phyloP scores from a whole-genome alignment of 345 rosid species.

The Eucalyptus marginata region DNA sequence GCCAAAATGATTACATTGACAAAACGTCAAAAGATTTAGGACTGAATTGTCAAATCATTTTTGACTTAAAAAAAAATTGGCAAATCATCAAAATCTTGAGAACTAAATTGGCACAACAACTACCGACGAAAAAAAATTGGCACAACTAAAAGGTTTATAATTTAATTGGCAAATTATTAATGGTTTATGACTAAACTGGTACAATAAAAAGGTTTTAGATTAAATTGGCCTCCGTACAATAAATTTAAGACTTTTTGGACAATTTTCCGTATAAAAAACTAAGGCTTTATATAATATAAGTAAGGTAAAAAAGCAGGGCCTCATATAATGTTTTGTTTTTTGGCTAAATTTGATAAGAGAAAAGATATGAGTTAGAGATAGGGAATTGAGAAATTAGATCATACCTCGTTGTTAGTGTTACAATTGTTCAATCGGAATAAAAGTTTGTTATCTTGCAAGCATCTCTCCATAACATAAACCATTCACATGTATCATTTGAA shows the following conservation, averaged over 20 bases:
- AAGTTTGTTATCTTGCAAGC: not conserved
- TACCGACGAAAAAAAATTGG: too few species aligned
- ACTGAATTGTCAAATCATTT: too few species aligned
- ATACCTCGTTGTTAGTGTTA: not conserved
- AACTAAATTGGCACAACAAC: not conserved
- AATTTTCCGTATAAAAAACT: not conserved
- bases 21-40: too few species aligned
- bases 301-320: not conserved
- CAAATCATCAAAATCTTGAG: too few species aligned
- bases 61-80: too few species aligned
- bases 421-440: not conserved
- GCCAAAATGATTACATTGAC: not conserved
- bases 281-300: not conserved
- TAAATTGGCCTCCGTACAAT: rapidly evolving
- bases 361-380: not conserved
- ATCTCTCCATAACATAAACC: not conserved
- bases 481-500: not conserved
- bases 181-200: too few species aligned
- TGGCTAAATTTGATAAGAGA: not conserved
- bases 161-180: not conserved
- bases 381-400: not conserved
- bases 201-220: too few species aligned
- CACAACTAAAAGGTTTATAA: too few species aligned
- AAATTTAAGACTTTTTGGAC: not conserved
- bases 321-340: not conserved